These are phyloP conservation scores for Saccharomycopsis lassenensis DNA, from an alignment of 805 yeast species.

Conservation along the genomic window DNA sequence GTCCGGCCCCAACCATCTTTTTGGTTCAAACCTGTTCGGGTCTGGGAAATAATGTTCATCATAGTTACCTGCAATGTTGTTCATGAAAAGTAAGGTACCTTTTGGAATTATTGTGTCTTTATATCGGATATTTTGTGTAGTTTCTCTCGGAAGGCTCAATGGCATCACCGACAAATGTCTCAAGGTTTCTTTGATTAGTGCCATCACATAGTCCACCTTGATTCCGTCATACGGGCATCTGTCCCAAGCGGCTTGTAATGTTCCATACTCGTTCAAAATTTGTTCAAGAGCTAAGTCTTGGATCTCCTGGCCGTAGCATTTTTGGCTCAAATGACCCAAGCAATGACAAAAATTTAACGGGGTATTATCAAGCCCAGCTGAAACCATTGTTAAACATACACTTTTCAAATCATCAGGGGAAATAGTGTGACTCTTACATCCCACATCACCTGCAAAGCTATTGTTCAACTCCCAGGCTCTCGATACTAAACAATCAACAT, in stretches of 20 bases:
- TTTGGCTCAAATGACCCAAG: constrained; percentile 46
- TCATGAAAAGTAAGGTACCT: constrained; percentile 50
- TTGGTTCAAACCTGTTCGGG: constrained; percentile 42
- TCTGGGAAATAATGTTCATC: constrained; percentile 33
- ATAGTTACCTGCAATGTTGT: constrained; percentile 62
- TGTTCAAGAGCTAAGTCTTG: constrained; percentile 36
- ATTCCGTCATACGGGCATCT: constrained; percentile 22
- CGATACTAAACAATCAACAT: constrained; percentile 27
- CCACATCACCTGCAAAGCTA: neutral
- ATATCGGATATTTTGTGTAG: constrained; percentile 40
- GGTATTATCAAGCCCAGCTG: constrained; percentile 70
- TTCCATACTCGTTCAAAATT: constrained; percentile 28
- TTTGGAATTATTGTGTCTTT: constrained; percentile 36
- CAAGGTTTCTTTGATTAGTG: constrained; percentile 52
- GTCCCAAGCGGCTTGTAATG: constrained; percentile 27
- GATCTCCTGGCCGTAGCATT: constrained; percentile 26
- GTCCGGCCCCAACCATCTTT: constrained; percentile 34
- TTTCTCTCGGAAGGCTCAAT: constrained; percentile 49
- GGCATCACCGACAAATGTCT: constrained; percentile 59
- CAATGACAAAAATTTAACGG: constrained; percentile 53
- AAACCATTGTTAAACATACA: constrained; percentile 62
- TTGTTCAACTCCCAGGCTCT: constrained; percentile 17
- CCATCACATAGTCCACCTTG: constrained; percentile 40
- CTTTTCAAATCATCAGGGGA: constrained; percentile 38
- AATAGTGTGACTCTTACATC: too few relatives aligned